phyloP scores from a whole-genome alignment of 2,329 filamentous ascomycete genomes.

The Phialophora macrospora region DNA sequence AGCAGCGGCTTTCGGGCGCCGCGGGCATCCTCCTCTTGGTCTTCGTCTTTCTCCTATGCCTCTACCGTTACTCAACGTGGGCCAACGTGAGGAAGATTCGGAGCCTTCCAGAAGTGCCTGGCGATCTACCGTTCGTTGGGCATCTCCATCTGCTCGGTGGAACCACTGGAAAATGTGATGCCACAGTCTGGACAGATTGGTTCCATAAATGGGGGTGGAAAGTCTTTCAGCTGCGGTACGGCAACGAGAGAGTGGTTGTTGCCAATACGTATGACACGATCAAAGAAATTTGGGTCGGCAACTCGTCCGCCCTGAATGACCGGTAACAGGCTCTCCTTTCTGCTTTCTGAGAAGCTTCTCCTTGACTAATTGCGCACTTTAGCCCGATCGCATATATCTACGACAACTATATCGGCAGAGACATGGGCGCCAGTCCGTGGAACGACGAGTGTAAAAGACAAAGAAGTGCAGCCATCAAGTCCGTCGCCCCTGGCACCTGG shows the following conservation, averaged over 20 bases:
- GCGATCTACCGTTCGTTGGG: slow-evolving; percentile 11
- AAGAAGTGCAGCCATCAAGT: slow-evolving; percentile 5
- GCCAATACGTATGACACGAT: slow-evolving; percentile 5
- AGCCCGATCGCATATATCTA: too few species aligned
- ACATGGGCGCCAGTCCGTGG: too few species aligned
- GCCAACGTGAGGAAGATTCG: background rate
- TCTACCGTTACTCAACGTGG: background rate
- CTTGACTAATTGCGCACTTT: too few species aligned
- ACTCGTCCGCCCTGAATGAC: too few species aligned
- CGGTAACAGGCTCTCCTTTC: too few species aligned
- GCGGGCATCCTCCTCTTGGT: too few species aligned
- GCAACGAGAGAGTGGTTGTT: slow-evolving; percentile 11
- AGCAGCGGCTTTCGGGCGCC: too few species aligned
- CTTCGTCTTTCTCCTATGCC: too few species aligned
- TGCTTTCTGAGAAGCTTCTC: too few species aligned
- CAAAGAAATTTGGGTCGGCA: slow-evolving; percentile 2
- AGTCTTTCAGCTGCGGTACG: background rate
- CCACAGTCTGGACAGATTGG: slow-evolving; percentile 12
- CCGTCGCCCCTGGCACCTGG: slow-evolving; percentile 6
- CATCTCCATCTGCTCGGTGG: slow-evolving; percentile 12
- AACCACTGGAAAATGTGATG: slow-evolving; percentile 1
- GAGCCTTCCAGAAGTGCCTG: slow-evolving; percentile 8
- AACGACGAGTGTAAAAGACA: background rate
- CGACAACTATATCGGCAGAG: too few species aligned
- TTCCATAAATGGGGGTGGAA: background rate